phyloP scores from a whole-genome alignment of 139 green algal species.

The Picochlorum sp. region DNA sequence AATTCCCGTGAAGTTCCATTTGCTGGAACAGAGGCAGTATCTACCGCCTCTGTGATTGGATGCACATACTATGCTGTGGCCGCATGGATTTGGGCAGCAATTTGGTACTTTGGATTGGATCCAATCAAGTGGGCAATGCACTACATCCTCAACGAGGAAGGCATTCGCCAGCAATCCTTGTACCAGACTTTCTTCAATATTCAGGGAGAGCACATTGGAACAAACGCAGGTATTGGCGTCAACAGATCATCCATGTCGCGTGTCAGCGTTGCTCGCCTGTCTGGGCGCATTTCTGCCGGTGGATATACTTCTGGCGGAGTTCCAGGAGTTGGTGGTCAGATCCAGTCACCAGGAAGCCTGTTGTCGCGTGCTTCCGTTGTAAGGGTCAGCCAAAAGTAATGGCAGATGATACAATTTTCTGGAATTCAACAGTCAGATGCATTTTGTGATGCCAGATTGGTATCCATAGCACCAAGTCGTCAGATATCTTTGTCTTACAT shows the following conservation, averaged over 20 bases:
- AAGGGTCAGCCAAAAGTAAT: slow-evolving; percentile 14
- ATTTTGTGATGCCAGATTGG: background rate
- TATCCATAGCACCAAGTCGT: background rate
- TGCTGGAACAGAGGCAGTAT: slow-evolving; percentile 42
- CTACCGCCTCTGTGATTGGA: slow-evolving; percentile 56
- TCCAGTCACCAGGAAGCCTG: slow-evolving; percentile 21
- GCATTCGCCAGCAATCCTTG: slow-evolving; percentile 39
- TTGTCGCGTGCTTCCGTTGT: slow-evolving; percentile 35
- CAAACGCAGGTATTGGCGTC: slow-evolving; percentile 16
- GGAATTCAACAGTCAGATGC: background rate
- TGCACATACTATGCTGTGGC: slow-evolving; percentile 67
- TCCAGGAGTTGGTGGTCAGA: slow-evolving; percentile 26
- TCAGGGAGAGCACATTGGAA: slow-evolving; percentile 25
- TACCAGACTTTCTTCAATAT: slow-evolving; percentile 17
- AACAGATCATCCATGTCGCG: slow-evolving; percentile 23
- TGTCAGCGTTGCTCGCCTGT: slow-evolving; percentile 1
- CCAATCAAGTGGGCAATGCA: slow-evolving; percentile 63
- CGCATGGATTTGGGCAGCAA: slow-evolving; percentile 68
- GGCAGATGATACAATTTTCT: background rate
- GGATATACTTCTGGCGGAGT: slow-evolving; percentile 22
- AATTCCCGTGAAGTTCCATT: slow-evolving; percentile 36
- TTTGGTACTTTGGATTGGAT: slow-evolving; percentile 71
- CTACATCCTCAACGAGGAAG: slow-evolving; percentile 66
- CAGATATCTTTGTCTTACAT: no score
- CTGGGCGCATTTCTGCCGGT: background rate